Evolutionary conservation across 805 yeast genomes (phyloP).

Genomic region (Aciculoconidium aculeatum): DNA sequence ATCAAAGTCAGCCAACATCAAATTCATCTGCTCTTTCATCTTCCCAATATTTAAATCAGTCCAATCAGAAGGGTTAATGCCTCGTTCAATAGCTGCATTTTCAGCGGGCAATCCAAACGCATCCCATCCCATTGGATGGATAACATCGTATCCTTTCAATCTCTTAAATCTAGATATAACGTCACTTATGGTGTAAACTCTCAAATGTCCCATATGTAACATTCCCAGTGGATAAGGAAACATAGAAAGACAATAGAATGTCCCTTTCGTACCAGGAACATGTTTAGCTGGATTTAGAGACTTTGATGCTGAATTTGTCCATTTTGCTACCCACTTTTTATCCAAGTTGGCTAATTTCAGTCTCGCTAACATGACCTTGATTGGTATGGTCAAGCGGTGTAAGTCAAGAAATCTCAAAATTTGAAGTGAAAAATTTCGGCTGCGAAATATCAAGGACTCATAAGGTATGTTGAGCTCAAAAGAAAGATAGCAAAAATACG

Average conservation of each 20-base stretch:
- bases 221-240: conserved; percentile 96
- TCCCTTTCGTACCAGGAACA: conserved; percentile 10
- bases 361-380: too few relatives aligned
- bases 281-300: conserved; percentile 33
- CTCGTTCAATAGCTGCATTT: conserved; percentile 90
- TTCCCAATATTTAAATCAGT: conserved; percentile 71
- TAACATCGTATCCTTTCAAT: conserved; percentile 67
- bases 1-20: conserved; percentile 82
- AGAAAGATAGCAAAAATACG: too few relatives aligned
- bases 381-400: too few relatives aligned
- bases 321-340: conserved; percentile 46
- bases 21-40: conserved; percentile 78
- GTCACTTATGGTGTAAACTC: conserved; percentile 91
- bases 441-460: too few relatives aligned
- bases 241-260: conserved; percentile 72
- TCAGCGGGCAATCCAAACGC: conserved; percentile 98
- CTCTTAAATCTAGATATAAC: conserved; percentile 72
- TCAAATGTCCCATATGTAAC: conserved; percentile 87
- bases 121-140: conserved; percentile 99
- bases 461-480: too few relatives aligned
- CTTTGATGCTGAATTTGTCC: conserved; percentile 36
- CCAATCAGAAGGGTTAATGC: conserved; percentile 77
- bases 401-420: too few relatives aligned
- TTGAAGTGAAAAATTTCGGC: too few relatives aligned
- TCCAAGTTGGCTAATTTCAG: too few relatives aligned